Conservation (phyloP, 164 flowering plant species). For the Chimonanthus salicifolius region DNA sequence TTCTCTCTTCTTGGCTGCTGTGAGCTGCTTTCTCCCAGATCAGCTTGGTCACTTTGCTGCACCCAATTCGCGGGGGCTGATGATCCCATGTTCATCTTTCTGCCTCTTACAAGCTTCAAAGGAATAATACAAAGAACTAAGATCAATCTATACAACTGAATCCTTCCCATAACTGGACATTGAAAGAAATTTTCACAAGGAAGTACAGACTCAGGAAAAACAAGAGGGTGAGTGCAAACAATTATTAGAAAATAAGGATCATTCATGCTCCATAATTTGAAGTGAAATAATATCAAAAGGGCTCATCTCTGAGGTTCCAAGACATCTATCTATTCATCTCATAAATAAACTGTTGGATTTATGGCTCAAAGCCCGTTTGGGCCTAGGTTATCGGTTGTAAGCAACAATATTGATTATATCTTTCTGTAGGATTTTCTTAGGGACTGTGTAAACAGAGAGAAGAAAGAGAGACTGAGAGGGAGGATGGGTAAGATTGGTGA, state of each 20-base stretch:
- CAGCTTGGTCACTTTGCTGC: not conserved
- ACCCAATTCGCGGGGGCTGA: slow-evolving; percentile 3
- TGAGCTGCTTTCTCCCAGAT: not conserved
- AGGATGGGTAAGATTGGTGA: too few relatives aligned
- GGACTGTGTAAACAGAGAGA: too few relatives aligned
- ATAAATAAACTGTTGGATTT: too few relatives aligned
- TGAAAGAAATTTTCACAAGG: not conserved
- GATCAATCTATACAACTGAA: not conserved
- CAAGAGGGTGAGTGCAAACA: not conserved
- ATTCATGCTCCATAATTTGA: not conserved
- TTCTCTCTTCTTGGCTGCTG: not conserved
- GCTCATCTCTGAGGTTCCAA: not conserved
- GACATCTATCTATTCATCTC: too few relatives aligned
- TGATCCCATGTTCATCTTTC: slow-evolving; percentile 10
- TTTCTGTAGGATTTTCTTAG: too few relatives aligned
- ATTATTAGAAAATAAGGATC: not conserved
- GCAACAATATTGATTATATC: too few relatives aligned
- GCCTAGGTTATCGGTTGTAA: too few relatives aligned
- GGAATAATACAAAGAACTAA: not conserved
- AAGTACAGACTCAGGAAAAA: not conserved
- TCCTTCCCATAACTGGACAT: not conserved
- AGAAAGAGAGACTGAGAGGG: too few relatives aligned
- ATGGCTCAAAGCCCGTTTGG: too few relatives aligned
- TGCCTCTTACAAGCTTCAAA: slow-evolving; percentile 23
- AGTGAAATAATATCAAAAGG: not conserved